These are phyloP conservation scores for Ophiostoma australiae DNA, from an alignment of 2,329 filamentous ascomycete species.

Conservation along the genomic window DNA sequence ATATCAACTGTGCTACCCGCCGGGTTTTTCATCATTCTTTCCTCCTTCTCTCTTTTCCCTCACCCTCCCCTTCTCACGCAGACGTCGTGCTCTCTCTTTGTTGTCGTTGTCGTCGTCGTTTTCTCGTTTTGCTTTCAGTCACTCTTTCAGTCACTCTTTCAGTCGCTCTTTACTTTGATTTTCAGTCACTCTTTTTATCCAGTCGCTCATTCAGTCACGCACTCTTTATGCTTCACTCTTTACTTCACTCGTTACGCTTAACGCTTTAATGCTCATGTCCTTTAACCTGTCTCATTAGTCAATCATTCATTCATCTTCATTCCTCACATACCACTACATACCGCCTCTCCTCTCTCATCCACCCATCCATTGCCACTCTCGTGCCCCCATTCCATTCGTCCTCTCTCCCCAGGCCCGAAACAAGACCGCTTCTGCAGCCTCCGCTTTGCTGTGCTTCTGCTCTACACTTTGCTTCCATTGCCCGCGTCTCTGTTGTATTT, in stretches of 20 bases:
- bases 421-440: constrained; percentile 21
- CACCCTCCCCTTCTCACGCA: neutral
- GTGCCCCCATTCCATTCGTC: constrained; percentile 20
- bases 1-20: constrained; percentile 21
- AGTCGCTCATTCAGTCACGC: neutral
- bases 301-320: neutral
- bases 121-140: neutral
- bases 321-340: neutral
- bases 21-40: constrained; percentile 21
- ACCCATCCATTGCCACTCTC: neutral
- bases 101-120: neutral
- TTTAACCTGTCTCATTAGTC: neutral
- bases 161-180: neutral
- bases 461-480: neutral
- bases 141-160: neutral
- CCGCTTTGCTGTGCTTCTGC: constrained; percentile 27
- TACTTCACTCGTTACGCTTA: neutral
- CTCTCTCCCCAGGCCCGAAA: constrained; percentile 20
- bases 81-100: constrained; percentile 3
- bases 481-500: neutral
- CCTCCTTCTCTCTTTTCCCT: constrained; percentile 20
- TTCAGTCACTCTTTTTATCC: neutral
- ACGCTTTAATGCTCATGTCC: neutral
- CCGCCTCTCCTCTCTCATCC: neutral
- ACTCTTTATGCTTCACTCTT: neutral